Evolutionary conservation across 108 stramenopile species (phyloP).

Genomic region (Cyclostephanos invisitatus): DNA sequence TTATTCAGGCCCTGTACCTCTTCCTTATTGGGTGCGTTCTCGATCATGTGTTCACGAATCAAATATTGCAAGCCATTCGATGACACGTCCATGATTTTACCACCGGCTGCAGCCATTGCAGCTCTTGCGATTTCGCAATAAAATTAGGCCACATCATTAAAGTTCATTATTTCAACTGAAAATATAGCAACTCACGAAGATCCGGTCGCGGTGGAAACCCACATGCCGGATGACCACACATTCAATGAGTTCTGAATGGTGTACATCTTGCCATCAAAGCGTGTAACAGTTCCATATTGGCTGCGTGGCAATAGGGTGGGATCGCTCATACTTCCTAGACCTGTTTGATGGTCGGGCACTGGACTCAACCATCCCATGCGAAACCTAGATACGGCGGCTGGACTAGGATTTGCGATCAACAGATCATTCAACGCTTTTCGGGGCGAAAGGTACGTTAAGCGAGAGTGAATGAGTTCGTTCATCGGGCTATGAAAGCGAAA

Average conservation of each 20-base stretch:
- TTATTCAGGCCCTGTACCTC: conserved; percentile 56
- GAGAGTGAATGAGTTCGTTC: not conserved
- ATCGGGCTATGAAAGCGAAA: not conserved
- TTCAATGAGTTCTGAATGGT: conserved; percentile 71
- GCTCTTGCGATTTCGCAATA: not conserved
- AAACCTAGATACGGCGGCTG: conserved; percentile 88
- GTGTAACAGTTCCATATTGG: conserved; percentile 62
- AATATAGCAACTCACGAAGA: conserved; percentile 42
- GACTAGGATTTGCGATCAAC: conserved; percentile 87
- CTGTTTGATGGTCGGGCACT: conserved; percentile 12
- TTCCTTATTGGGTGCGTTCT: conserved; percentile 55
- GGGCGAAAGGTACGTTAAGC: not conserved
- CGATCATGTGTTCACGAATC: conserved; percentile 87
- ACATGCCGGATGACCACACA: conserved; percentile 84
- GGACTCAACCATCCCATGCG: conserved; percentile 68
- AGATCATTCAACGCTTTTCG: conserved; percentile 80
- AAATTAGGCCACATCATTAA: not conserved
- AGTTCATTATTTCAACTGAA: not conserved
- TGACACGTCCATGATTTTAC: conserved; percentile 62
- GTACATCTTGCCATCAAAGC: conserved; percentile 65
- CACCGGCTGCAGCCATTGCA: conserved; percentile 78
- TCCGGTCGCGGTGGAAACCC: conserved; percentile 81
- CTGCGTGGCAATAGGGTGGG: conserved; percentile 12
- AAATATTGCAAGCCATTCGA: conserved; percentile 82
- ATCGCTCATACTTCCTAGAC: conserved; percentile 17